These are phyloP conservation scores for Arthrinium phaeospermum DNA, from an alignment of 2,329 filamentous ascomycete species.

Conservation along the genomic window DNA sequence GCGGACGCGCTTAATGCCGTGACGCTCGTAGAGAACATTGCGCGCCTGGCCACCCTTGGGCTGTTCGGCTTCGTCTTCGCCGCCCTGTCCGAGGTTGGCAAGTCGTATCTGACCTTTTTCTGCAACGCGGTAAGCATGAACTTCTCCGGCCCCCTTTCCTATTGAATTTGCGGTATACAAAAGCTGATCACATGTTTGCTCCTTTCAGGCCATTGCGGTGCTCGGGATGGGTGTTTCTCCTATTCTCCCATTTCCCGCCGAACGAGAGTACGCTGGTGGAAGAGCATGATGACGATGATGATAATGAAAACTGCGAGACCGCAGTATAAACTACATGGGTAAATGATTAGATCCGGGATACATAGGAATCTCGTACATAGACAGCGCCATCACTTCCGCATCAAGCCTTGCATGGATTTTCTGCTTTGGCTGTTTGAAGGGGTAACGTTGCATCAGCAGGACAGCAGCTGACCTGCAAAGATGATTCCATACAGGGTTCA, in stretches of 20 bases:
- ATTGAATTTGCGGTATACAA: too few species aligned
- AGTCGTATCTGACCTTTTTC: conserved; percentile 68
- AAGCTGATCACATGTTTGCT: too few species aligned
- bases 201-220: neutral
- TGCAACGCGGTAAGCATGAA: conserved; percentile 64
- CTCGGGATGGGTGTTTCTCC: conserved; percentile 15
- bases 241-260: conserved; percentile 19
- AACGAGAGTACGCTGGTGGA: conserved; percentile 7
- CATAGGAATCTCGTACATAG: neutral
- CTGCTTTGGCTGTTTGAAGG: neutral
- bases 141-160: too few species aligned
- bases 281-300: conserved; percentile 3
- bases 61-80: conserved; percentile 73
- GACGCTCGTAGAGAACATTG: conserved; percentile 73
- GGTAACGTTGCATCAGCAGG: neutral
- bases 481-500: neutral
- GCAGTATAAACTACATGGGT: neutral
- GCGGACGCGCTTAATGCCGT: conserved; percentile 72
- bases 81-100: conserved; percentile 63
- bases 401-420: too few species aligned
- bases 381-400: neutral
- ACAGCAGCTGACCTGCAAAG: neutral
- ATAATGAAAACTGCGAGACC: neutral
- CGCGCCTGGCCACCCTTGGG: conserved; percentile 65
- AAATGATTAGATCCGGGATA: neutral